These are phyloP conservation scores for Eucalyptus globulus DNA, from an alignment of 345 rosid genomes.

Conservation along the genomic window DNA sequence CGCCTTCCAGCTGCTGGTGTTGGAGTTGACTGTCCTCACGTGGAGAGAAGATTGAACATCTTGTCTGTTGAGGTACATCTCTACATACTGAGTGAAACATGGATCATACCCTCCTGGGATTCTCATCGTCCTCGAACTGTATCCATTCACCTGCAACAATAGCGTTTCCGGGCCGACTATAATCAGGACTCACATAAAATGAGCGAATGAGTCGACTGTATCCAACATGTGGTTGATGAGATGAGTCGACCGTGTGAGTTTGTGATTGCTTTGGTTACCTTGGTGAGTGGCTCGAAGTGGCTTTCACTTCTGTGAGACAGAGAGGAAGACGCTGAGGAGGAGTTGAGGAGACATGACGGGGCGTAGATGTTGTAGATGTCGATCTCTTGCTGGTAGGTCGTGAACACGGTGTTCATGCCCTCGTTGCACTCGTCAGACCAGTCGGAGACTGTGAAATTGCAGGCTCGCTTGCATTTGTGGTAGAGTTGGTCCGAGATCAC, in stretches of 20 bases:
- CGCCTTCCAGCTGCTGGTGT: conserved; percentile 11
- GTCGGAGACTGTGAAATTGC: conserved; percentile 24
- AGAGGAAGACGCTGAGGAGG: not conserved
- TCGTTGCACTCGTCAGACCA: conserved; percentile 30
- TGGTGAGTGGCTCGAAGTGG: not conserved
- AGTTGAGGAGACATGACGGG: conserved; percentile 22
- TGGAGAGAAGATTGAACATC: conserved; percentile 43
- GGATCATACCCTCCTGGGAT: conserved; percentile 47
- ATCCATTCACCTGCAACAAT: not conserved
- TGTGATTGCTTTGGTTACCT: not conserved
- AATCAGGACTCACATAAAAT: not conserved
- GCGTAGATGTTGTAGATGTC: conserved; percentile 53
- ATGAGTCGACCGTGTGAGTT: not conserved
- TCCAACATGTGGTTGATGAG: not conserved
- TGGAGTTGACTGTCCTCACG: conserved; percentile 9
- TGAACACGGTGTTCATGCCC: conserved; percentile 16
- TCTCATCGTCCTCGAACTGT: conserved; percentile 13
- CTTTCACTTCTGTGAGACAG: not conserved
- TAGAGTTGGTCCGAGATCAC: conserved; percentile 36
- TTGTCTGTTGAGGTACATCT: conserved; percentile 29
- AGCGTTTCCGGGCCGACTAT: fast-evolving
- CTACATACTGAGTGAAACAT: conserved; percentile 26
- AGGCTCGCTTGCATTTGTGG: conserved; percentile 12
- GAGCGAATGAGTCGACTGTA: not conserved
- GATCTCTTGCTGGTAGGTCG: conserved; percentile 17